Conservation (phyloP, 2,329 filamentous ascomycete genomes). For the Fusarium torulosum region DNA sequence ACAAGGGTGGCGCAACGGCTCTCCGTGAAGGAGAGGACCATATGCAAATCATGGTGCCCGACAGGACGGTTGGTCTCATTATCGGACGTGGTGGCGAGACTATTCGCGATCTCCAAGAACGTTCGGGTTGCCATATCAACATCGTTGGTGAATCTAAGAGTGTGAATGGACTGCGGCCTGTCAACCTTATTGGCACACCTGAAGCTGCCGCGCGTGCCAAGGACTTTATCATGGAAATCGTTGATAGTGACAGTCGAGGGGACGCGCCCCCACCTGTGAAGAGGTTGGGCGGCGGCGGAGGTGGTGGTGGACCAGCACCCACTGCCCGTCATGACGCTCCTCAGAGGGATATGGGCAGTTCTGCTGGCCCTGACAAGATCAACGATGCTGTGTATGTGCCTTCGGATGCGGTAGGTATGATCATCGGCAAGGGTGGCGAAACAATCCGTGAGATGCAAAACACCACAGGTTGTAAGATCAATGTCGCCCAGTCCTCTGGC, state of each 20-base stretch:
- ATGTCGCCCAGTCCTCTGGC: constrained; percentile 84
- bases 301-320: constrained; percentile 34
- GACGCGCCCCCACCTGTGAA: constrained; percentile 55
- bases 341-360: constrained; percentile 55
- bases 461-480: constrained; percentile 91
- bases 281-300: constrained; percentile 39
- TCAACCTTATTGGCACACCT: constrained; percentile 87
- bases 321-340: constrained; percentile 50
- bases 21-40: constrained; percentile 85
- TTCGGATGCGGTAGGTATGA: constrained; percentile 94
- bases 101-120: constrained; percentile 90
- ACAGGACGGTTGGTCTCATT: constrained; percentile 91
- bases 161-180: constrained; percentile 87
- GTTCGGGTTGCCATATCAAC: constrained; percentile 94
- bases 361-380: constrained; percentile 72
- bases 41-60: constrained; percentile 94
- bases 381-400: constrained; percentile 88
- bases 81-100: constrained; percentile 95
- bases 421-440: constrained; percentile 93
- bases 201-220: constrained; percentile 82
- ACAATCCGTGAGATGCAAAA: constrained; percentile 96
- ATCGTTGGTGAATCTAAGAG: constrained; percentile 95
- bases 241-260: constrained; percentile 86
- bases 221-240: constrained; percentile 91
- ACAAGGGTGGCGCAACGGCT: constrained; percentile 57